A percentile compares a stretch with the other conserved stretches of the same genome.
These are phyloP conservation scores for Citrullus colocynthis DNA, from an alignment of 306 rosid species.

Conservation along the genomic window DNA sequence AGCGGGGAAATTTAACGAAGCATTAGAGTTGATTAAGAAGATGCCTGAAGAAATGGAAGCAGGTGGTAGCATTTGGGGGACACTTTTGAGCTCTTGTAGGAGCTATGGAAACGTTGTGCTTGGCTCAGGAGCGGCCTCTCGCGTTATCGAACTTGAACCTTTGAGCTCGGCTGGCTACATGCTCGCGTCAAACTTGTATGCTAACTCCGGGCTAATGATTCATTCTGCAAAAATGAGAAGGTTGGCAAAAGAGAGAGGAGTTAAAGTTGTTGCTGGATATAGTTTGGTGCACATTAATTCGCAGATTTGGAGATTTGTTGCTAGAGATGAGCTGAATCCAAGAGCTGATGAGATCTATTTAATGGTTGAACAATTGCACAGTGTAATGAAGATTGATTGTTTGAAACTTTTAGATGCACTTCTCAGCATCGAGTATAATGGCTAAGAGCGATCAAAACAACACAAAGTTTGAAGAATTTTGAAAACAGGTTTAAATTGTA, in stretches of 20 bases:
- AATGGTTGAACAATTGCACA: conserved; percentile 17
- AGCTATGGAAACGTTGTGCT: conserved; percentile 16
- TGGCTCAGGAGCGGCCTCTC: conserved; percentile 17
- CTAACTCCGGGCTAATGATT: conserved; percentile 15
- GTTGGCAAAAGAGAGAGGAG: conserved; percentile 24
- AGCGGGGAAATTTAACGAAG: conserved; percentile 23
- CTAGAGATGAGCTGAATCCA: conserved; percentile 23
- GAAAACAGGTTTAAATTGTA: not conserved
- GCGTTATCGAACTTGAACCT: conserved; percentile 22
- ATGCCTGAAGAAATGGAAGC: conserved; percentile 24
- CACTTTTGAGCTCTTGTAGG: conserved; percentile 31
- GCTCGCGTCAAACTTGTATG: conserved; percentile 25
- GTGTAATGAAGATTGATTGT: conserved; percentile 17
- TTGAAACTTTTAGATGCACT: not conserved
- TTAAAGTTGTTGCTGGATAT: conserved; percentile 29
- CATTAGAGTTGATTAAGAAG: conserved; percentile 26
- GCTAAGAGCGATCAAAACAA: not conserved
- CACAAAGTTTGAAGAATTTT: not conserved
- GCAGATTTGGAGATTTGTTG: conserved; percentile 22
- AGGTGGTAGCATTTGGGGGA: conserved; percentile 25
- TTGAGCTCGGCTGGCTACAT: conserved; percentile 24
- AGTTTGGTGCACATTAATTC: conserved; percentile 25
- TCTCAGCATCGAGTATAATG: not conserved
- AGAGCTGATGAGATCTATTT: conserved; percentile 11
- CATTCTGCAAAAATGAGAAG: conserved; percentile 26